phyloP scores from a whole-genome alignment of 2,329 filamentous ascomycete species.

The Alternaria sp. region DNA sequence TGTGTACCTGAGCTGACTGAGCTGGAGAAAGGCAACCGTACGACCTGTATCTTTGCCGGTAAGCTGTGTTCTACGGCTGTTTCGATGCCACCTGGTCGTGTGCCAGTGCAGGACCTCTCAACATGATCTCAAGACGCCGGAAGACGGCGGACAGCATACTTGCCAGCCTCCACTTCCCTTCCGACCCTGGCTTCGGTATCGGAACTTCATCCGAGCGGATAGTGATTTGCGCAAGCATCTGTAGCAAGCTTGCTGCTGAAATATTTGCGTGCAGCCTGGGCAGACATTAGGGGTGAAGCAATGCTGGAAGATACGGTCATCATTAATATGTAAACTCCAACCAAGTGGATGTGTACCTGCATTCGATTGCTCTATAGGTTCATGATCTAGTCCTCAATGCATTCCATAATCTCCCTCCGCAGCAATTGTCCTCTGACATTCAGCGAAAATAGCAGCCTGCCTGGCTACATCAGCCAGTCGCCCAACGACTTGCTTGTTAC shows the following conservation, averaged over 20 bases:
- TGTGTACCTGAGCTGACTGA: background rate
- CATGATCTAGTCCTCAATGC: slow-evolving; percentile 21
- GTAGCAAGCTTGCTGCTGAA: background rate
- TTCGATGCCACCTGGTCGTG: background rate
- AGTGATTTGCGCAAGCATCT: slow-evolving; percentile 1
- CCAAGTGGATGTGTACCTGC: background rate
- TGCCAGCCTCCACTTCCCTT: slow-evolving; percentile 6
- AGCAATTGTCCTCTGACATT: slow-evolving; percentile 57
- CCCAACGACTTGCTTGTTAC: slow-evolving; percentile 64
- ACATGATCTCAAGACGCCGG: background rate
- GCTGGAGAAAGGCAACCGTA: background rate
- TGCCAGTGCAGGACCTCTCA: background rate
- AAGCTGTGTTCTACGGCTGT: background rate
- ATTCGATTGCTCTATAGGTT: background rate
- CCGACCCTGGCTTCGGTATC: background rate
- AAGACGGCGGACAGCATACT: slow-evolving; percentile 8
- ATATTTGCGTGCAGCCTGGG: background rate
- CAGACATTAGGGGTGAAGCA: background rate
- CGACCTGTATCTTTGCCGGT: background rate
- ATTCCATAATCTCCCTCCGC: slow-evolving; percentile 40
- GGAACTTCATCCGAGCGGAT: slow-evolving; percentile 3
- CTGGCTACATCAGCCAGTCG: slow-evolving; percentile 64
- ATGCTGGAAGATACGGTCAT: background rate
- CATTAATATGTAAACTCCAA: background rate
- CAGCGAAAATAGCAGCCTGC: slow-evolving; percentile 65